phyloP scores from a whole-genome alignment of 768 basidiomycete genomes.

The Serendipita sp. region DNA sequence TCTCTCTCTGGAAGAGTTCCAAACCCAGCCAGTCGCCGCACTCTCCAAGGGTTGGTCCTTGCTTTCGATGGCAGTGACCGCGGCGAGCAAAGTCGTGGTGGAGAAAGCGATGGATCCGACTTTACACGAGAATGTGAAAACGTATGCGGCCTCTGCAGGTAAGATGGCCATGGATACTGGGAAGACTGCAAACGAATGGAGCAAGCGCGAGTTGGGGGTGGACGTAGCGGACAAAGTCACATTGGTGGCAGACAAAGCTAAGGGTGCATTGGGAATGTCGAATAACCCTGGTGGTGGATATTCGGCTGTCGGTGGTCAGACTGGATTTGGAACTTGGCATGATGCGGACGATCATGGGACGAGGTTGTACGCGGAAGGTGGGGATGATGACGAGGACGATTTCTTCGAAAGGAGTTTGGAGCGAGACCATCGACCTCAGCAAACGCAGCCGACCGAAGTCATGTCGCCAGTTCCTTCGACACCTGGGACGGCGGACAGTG shows the following conservation, averaged over 20 bases:
- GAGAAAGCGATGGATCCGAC: conserved; percentile 67
- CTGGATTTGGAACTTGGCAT: conserved; percentile 8
- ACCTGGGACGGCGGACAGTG: background rate
- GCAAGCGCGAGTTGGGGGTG: conserved; percentile 59
- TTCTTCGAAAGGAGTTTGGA: conserved; percentile 9
- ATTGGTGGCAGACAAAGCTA: conserved; percentile 48
- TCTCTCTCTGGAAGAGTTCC: conserved; percentile 65
- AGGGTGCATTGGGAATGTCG: conserved; percentile 38
- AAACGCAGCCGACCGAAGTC: background rate
- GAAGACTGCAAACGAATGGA: conserved; percentile 57
- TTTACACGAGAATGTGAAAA: conserved; percentile 53
- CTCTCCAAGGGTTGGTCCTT: conserved; percentile 91
- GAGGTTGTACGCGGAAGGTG: conserved; percentile 10
- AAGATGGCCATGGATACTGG: conserved; percentile 48
- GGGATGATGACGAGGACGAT: conserved; percentile 9
- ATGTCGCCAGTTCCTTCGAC: background rate
- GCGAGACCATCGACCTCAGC: background rate
- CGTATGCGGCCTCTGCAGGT: conserved; percentile 36
- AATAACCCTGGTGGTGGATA: conserved; percentile 30
- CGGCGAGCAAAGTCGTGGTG: conserved; percentile 61
- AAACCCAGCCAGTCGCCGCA: conserved; percentile 73
- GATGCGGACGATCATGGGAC: conserved; percentile 9
- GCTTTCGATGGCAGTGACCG: conserved; percentile 71
- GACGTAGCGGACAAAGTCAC: conserved; percentile 71
- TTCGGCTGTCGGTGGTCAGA: conserved; percentile 18